These are phyloP conservation scores for Thecaphora thlaspeos DNA, from an alignment of 1,284 basidiomycete species.

Conservation along the genomic window DNA sequence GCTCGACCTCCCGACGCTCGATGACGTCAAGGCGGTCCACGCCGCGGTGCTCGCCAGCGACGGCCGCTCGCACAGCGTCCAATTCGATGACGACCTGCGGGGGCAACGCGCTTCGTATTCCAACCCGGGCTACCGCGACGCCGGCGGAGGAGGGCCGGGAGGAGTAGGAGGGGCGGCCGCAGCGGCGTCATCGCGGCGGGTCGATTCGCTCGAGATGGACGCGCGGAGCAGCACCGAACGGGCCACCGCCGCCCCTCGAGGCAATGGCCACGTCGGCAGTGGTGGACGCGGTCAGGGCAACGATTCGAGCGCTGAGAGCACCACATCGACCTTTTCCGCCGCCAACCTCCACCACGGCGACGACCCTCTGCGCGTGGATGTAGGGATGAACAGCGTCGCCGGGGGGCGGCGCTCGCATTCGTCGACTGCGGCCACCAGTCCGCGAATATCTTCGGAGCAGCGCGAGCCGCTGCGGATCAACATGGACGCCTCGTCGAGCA, in stretches of 20 bases:
- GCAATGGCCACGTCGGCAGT: neutral
- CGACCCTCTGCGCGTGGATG: neutral
- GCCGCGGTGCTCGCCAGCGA: slow-evolving; percentile 42
- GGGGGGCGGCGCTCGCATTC: neutral
- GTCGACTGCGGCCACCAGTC: slow-evolving; percentile 2
- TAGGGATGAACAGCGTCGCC: neutral
- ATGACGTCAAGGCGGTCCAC: slow-evolving; percentile 52
- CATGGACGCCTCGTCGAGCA: neutral
- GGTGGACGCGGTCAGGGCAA: slow-evolving; percentile 22
- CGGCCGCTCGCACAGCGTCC: slow-evolving; percentile 30
- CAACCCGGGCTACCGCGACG: slow-evolving; percentile 26
- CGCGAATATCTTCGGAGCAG: neutral
- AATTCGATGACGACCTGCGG: slow-evolving; percentile 11
- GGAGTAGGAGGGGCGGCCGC: slow-evolving; percentile 11
- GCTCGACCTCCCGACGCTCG: slow-evolving; percentile 53
- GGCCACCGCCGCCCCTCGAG: too few species aligned
- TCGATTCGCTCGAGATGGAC: slow-evolving; percentile 23
- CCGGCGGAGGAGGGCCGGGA: slow-evolving; percentile 5
- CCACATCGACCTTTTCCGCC: neutral
- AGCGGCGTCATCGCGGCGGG: slow-evolving; percentile 4
- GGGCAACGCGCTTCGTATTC: slow-evolving; percentile 15
- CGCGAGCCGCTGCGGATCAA: neutral
- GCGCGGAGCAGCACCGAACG: slow-evolving; percentile 19
- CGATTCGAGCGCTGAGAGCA: slow-evolving; percentile 11
- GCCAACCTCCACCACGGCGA: neutral